Evolutionary conservation across 2,329 filamentous ascomycete genomes (phyloP).

Genomic region (Scytalidium sp.): DNA sequence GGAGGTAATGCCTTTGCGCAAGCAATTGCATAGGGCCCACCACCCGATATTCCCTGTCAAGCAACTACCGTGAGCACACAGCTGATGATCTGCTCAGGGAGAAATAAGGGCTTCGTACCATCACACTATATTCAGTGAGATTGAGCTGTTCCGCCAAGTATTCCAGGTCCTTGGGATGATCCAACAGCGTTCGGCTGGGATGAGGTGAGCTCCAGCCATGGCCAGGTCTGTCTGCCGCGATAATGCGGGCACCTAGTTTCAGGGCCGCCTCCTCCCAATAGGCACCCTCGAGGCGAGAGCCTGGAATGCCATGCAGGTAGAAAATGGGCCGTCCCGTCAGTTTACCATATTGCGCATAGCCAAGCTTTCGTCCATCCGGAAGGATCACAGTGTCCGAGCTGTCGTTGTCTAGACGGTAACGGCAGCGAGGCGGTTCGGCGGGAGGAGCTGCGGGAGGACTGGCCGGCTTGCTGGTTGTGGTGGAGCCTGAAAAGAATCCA

Average conservation of each 20-base stretch:
- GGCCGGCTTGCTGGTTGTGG: too few species aligned
- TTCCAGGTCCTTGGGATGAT: constrained; percentile 40
- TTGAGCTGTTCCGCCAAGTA: constrained; percentile 36
- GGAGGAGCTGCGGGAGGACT: constrained; percentile 18
- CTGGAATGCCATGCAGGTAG: constrained; percentile 40
- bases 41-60: too few species aligned
- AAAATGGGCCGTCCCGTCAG: constrained; percentile 21
- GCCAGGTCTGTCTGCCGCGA: constrained; percentile 40
- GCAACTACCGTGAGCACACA: too few species aligned
- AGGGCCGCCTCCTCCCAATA: constrained; percentile 25
- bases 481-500: not conserved
- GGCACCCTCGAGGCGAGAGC: constrained; percentile 35
- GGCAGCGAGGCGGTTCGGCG: constrained; percentile 55
- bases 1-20: constrained; percentile 34
- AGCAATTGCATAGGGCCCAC: constrained; percentile 43
- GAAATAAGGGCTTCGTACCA: not conserved
- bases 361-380: constrained; percentile 37
- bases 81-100: too few species aligned
- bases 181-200: constrained; percentile 18
- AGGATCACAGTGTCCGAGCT: constrained; percentile 26
- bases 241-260: constrained; percentile 27
- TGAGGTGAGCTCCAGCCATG: constrained; percentile 36
- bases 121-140: constrained; percentile 17
- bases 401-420: constrained; percentile 30
- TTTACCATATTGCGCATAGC: constrained; percentile 38